phyloP scores from a whole-genome alignment of 2,329 filamentous ascomycete species.

The Metarhizium album region DNA sequence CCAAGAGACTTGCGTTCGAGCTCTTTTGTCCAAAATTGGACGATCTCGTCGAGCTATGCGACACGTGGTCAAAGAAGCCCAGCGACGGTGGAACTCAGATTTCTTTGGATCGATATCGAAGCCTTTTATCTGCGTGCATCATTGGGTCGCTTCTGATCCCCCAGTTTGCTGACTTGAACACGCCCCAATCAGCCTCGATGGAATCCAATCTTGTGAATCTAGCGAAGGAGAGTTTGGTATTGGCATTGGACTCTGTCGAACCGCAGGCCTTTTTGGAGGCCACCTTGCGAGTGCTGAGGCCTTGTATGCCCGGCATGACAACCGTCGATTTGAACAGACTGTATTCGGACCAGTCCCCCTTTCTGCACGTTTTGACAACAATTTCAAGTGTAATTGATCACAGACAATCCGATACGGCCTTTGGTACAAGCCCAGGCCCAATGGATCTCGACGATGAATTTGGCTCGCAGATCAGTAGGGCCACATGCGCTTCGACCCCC shows the following conservation, averaged over 20 bases:
- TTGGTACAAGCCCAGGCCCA: conserved; percentile 33
- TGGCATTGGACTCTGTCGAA: conserved; percentile 33
- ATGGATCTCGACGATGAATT: conserved; percentile 62
- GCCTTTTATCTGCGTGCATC: conserved; percentile 38
- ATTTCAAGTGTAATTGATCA: conserved; percentile 21
- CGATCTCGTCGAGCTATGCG: conserved; percentile 35
- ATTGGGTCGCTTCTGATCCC: conserved; percentile 35
- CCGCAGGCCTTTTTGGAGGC: conserved; percentile 34
- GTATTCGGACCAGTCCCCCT: conserved; percentile 24
- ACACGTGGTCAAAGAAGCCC: conserved; percentile 34
- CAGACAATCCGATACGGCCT: conserved; percentile 12
- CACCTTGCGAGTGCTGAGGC: conserved; percentile 32
- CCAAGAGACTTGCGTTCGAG: conserved; percentile 42
- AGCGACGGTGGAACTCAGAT: conserved; percentile 37
- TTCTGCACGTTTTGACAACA: conserved; percentile 33
- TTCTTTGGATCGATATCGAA: conserved; percentile 41
- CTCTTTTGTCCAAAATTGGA: conserved; percentile 42
- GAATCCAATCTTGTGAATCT: conserved; percentile 31
- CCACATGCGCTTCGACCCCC: conserved; percentile 24
- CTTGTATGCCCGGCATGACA: conserved; percentile 35
- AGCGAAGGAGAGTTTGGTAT: conserved; percentile 28
- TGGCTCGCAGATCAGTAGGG: conserved; percentile 46
- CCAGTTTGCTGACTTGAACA: conserved; percentile 35
- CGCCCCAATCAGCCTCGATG: conserved; percentile 37
- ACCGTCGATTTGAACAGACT: conserved; percentile 27